Evolutionary conservation across 2,329 filamentous ascomycete species (phyloP), one percentile per base, ranked within the genome.

Genomic region (Colletotrichum spaethianum): DNA sequence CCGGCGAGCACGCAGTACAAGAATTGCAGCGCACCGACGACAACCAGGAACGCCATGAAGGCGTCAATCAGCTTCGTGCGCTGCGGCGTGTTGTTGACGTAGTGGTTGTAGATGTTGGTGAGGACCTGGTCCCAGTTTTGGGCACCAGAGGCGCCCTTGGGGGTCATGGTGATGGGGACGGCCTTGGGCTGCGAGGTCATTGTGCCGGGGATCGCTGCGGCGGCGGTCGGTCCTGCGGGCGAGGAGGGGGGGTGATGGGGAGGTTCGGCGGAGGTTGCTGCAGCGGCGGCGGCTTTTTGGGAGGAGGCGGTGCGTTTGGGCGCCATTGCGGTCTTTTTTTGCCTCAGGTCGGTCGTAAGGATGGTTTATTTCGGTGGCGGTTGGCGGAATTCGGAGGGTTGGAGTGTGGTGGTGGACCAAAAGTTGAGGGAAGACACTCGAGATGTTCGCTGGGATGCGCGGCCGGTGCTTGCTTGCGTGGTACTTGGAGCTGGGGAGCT

Each of bases 1-100:
- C 96, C 96, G 66, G 91, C 94, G 76, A 98, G 79, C 67, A 98
- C 87, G 81, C 96, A 98, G 84, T 99, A 99, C 72, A 93, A 82
- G 82, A 99, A 98, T 84, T 99, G 96, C 78, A 98, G 82, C n/a
- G 86, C 94, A 62, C 95, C 96, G 5, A 97, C 94, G 1, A 92
- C 87, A 28, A 96, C 91, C 71, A 99, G 86, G 82, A 98, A 99
- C 4, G 84, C 90, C 90, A 99, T 92, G 82, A 99, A 99, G 44
- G 90, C 89, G 82, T 99, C 96, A 74, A 98, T 89, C 73, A 99
- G 89, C 89, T 97, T 96, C 59, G 93, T 96, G 74, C 96, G 91
- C 87, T 98, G 95, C 57, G 96, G 92, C 55, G 96, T 99, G 76
- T 91, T 88, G 76, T 92, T 86, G 67, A 92, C 82, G 83, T 99